Evolutionary conservation across 495 filamentous ascomycete species (phyloP).

Genomic region (Daldinia loculata): DNA sequence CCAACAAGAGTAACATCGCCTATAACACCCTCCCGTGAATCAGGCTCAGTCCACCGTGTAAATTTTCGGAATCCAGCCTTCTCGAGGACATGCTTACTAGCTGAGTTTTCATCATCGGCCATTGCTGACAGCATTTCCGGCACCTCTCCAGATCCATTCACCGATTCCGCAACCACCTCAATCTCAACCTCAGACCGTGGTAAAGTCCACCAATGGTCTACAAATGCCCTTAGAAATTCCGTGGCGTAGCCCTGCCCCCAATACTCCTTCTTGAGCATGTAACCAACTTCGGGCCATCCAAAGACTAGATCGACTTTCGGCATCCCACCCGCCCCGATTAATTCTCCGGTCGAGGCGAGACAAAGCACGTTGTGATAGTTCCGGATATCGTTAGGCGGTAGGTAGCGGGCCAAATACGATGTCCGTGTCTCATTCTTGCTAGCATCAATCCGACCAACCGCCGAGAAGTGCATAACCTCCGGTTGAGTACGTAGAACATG

Average conservation of each 20-base stretch:
- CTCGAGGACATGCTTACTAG: conserved; percentile 47
- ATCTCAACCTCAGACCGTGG: conserved; percentile 47
- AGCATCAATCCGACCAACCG: conserved; percentile 47
- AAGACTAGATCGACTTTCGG: not conserved
- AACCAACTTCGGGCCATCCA: conserved; percentile 51
- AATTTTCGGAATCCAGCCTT: conserved; percentile 50
- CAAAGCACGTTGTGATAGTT: conserved; percentile 48
- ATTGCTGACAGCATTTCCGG: conserved; percentile 48
- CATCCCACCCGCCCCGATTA: conserved; percentile 44
- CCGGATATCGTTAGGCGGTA: conserved; percentile 47
- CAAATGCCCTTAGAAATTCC: conserved; percentile 48
- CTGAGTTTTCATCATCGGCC: conserved; percentile 37
- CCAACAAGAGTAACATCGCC: conserved; percentile 10
- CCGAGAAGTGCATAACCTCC: conserved; percentile 61
- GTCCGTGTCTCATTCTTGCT: conserved; percentile 51
- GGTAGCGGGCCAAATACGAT: conserved; percentile 41
- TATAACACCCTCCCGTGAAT: conserved; percentile 16
- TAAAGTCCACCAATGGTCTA: conserved; percentile 46
- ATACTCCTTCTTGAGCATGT: conserved; percentile 49
- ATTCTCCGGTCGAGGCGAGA: conserved; percentile 36
- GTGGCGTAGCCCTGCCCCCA: conserved; percentile 52
- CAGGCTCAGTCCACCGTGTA: conserved; percentile 40
- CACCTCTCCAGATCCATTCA: conserved; percentile 30
- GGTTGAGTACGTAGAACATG: conserved; percentile 56
- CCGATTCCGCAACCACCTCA: conserved; percentile 37